phyloP scores from a whole-genome alignment of 2,329 filamentous ascomycete species.

The Colletotrichum sp. region DNA sequence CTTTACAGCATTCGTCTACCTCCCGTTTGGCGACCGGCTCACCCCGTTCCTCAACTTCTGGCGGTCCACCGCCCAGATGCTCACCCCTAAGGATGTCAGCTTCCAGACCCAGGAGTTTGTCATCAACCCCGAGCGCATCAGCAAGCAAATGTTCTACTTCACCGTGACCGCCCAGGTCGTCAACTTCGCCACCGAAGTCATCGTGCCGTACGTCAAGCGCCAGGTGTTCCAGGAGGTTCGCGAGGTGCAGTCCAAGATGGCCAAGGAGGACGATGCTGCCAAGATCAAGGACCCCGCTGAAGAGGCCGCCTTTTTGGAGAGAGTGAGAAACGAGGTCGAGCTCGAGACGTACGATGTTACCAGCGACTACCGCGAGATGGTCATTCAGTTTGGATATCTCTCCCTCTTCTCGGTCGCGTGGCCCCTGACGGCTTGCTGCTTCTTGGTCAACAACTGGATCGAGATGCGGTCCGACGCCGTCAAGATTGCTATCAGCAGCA shows the following conservation, averaged over 20 bases:
- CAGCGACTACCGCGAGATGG: constrained; percentile 91
- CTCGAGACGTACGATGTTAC: constrained; percentile 89
- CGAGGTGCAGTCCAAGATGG: constrained; percentile 66
- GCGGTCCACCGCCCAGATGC: constrained; percentile 72
- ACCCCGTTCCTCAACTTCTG: constrained; percentile 88
- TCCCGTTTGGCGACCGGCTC: constrained; percentile 85
- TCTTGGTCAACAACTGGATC: constrained; percentile 95
- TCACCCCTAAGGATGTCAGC: constrained; percentile 78
- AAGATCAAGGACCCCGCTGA: constrained; percentile 71
- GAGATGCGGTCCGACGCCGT: constrained; percentile 92
- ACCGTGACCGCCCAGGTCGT: constrained; percentile 94
- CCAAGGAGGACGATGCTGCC: constrained; percentile 54
- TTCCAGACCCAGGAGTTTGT: constrained; percentile 70
- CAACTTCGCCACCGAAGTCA: constrained; percentile 81
- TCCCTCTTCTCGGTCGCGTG: constrained; percentile 92
- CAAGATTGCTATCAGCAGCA: constrained; percentile 90
- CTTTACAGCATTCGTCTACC: constrained; percentile 91
- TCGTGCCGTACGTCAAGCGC: constrained; percentile 86
- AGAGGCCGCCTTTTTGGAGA: constrained; percentile 79
- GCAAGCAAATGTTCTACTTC: constrained; percentile 93
- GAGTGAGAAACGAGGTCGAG: constrained; percentile 83
- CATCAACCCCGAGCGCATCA: constrained; percentile 83
- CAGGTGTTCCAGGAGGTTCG: constrained; percentile 80
- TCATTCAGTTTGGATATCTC: constrained; percentile 85
- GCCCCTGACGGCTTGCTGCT: constrained; percentile 89